phyloP scores from a whole-genome alignment of 148 eudicot genomes.

The Amaranthus palmeri region DNA sequence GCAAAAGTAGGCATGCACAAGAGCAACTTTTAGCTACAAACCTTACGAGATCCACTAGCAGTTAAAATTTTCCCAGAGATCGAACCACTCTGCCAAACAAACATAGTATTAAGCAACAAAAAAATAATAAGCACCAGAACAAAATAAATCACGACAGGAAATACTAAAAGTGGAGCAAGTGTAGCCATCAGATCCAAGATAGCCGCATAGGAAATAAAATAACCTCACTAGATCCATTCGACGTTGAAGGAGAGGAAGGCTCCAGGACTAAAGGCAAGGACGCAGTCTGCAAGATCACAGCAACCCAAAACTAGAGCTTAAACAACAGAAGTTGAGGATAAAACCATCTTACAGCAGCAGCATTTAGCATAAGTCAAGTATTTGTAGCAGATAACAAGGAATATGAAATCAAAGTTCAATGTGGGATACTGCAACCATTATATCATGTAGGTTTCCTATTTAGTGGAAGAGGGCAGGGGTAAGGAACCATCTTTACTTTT shows the following conservation, averaged over 20 bases:
- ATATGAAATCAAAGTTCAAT: too few species aligned
- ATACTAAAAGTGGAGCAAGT: not conserved
- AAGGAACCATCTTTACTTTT: too few species aligned
- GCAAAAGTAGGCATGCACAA: not conserved
- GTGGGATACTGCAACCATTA: too few species aligned
- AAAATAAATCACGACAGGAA: not conserved
- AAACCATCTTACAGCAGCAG: slow-evolving; percentile 3
- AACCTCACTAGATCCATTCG: slow-evolving; percentile 47
- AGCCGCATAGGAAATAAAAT: not conserved
- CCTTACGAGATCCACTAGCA: not conserved
- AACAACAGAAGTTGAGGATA: not conserved
- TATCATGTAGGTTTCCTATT: too few species aligned
- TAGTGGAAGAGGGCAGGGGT: too few species aligned
- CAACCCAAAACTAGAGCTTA: not conserved
- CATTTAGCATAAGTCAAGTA: not conserved
- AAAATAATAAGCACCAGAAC: slow-evolving; percentile 3
- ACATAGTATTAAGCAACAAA: too few species aligned
- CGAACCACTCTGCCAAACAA: too few species aligned
- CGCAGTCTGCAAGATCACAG: slow-evolving; percentile 38
- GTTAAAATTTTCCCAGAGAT: not conserved
- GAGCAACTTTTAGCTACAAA: not conserved
- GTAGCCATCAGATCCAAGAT: not conserved
- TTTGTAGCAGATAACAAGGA: too few species aligned
- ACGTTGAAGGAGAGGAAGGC: slow-evolving; percentile 49
- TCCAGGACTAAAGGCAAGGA: slow-evolving; percentile 50